Percentiles rank a stretch among this genome's conserved stretches.
Conservation (phyloP, 148 eudicot genomes). For the Nyssa sinensis region DNA sequence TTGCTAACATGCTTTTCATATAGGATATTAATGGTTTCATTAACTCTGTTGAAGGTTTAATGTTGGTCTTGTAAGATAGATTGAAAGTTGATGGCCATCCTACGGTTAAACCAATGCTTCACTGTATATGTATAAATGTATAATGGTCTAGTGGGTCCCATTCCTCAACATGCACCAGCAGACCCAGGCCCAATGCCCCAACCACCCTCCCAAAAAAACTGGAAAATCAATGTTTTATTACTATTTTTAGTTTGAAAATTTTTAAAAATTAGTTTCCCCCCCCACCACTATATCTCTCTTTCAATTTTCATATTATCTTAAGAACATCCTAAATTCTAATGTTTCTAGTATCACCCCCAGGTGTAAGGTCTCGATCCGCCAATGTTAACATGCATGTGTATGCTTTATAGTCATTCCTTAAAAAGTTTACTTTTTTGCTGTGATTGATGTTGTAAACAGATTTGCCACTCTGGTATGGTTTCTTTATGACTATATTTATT, state of each 20-base stretch:
- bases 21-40: not conserved
- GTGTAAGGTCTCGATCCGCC: no score
- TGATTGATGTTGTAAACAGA: not conserved
- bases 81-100: conserved; percentile 3
- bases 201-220: no score
- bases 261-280: no score
- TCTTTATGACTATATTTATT: not conserved
- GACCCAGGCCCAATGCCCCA: no score
- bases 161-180: not conserved
- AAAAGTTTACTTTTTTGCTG: not conserved
- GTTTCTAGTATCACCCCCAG: no score
- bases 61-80: not conserved
- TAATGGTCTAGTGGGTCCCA: not conserved
- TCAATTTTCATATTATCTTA: no score
- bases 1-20: not conserved
- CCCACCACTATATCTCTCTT: no score
- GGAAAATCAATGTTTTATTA: no score
- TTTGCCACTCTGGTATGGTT: not conserved
- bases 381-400: not conserved
- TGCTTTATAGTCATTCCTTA: not conserved
- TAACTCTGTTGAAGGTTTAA: not conserved
- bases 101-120: not conserved
- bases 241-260: no score
- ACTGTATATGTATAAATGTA: no score
- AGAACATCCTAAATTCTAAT: no score